Base-by-base conservation (phyloP, 345 rosid species). In the Eucalyptus melliodora region DNA sequence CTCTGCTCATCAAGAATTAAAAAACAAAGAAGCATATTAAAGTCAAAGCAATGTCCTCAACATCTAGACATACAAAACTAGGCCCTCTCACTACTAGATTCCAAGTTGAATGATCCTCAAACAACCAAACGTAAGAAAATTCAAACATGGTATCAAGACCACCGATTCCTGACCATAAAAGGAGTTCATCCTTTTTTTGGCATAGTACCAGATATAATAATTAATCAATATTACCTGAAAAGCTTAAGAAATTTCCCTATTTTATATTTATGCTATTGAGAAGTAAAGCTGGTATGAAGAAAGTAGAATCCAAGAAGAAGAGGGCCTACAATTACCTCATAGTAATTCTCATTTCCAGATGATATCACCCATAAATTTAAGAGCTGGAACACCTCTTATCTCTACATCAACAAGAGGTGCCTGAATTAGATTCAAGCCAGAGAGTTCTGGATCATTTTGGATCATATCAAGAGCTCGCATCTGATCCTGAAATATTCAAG, bases 361-460 rank as follows among this genome's bases (percentile, higher is more conserved):
- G 45, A 97, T 97, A 90, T 98, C 97, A 12, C 99, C 99, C 92
- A 97, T 80, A 88, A 98, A 98, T 89, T 91, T 94, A 86, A 98
- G 97, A 55, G 99, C 99, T 21, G 98, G 98, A 65, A 97, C 99
- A 50, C 99, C 99, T 92, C 99, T 95, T 88, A 98, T 98, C 96
- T 98, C 99, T 88, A 96, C 95, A 91, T 97, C 99, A 23, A 97
- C 98, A 65, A 98, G 91, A 47, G 99, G 99, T 50, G 98, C 98
- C 90, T 95, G 90, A 92, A 97, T 94, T 87, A 97, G 60, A 88
- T 92, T 92, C 94, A 98, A 92, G 88, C 92, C 93, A 40, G 98
- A 93, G 90, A 97, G 98, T 87, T 96, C 98, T 47, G 96, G 92
- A 93, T 98, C 99, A 90, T 89, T 94, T 62, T 85, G 90, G 62